Base-by-base conservation (phyloP, 768 basidiomycete genomes). In the Termitomyces sp. region DNA sequence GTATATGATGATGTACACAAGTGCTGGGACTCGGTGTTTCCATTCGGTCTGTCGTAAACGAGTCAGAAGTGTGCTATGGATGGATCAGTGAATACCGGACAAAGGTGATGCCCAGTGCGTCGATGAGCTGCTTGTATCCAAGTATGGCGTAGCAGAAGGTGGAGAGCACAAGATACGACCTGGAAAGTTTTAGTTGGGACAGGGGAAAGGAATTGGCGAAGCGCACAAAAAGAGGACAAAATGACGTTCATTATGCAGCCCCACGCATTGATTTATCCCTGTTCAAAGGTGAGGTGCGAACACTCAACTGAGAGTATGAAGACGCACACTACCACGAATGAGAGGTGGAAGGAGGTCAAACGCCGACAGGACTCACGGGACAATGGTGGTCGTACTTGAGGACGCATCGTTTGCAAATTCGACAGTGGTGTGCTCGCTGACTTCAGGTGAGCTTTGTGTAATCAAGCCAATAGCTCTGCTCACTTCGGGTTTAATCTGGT, bases 201-300 rank as follows among this genome's bases (percentile, higher is more conserved):
- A 27, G 38, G 16, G 14, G 16, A 43, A 29, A 21, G 12, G 23
- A 32, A 5, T 5, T 42, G 23, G 9, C 8, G 40, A 16, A n/a
- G 73, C 87, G 54, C 60, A 92, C 92, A 98, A 89, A 80, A 98
- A 99, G 46, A 98, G 75, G 38, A 96, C 81, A 65, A 99, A 99
- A 73, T 98, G 94, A 0, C 96, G 86, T 68, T 98, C 95, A 64
- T 98, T 99, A 68, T 96, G 80, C 7, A 98, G 70, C 11, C 96
- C 96, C 43, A 99, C 96, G 68, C 96, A 98, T 82, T 94, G 92
- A 70, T 98, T 98, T 49, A 98, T 85, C 95, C 95, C 92, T 95
- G 66, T 7, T 37, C 16, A 37, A 41, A 31, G 5, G 41, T 54
- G 19, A 57, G 29, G 35, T 14, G 2, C 27, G 46, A 31, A 31